A percentile compares a stretch with the other conserved stretches of the same genome.
Conservation (phyloP, 2,329 filamentous ascomycete species). For the Fusarium sp. region DNA sequence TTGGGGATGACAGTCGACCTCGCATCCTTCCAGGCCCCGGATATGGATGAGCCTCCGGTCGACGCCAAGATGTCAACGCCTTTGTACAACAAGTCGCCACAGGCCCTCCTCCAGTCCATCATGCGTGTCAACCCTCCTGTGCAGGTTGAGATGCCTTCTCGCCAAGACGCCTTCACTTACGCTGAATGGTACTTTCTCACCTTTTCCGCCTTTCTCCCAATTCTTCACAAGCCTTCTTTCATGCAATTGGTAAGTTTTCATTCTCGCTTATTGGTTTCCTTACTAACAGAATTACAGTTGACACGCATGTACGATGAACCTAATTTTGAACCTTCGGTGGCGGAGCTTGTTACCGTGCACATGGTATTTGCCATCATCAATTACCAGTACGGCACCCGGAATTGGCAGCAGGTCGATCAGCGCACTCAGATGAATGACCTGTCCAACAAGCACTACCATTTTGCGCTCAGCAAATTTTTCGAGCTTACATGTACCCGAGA, state of each 20-base stretch:
- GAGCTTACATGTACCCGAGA: slow-evolving; percentile 74
- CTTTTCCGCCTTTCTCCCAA: slow-evolving; percentile 78
- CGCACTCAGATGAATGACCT: slow-evolving; percentile 71
- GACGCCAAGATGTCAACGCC: slow-evolving; percentile 59
- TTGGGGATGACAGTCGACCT: slow-evolving; percentile 86
- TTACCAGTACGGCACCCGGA: slow-evolving; percentile 82
- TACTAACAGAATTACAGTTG: slow-evolving; percentile 60
- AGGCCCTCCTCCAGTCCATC: slow-evolving; percentile 76
- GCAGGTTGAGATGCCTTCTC: slow-evolving; percentile 73
- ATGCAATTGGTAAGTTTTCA: slow-evolving; percentile 71
- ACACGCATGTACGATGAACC: slow-evolving; percentile 79
- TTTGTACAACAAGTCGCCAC: slow-evolving; percentile 79
- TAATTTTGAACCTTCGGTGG: slow-evolving; percentile 71
- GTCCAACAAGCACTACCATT: slow-evolving; percentile 86
- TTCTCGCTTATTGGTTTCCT: neutral
- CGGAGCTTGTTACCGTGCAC: slow-evolving; percentile 80
- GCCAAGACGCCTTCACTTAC: slow-evolving; percentile 76
- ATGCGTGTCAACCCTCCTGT: slow-evolving; percentile 72
- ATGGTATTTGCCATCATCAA: slow-evolving; percentile 85
- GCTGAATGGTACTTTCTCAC: slow-evolving; percentile 83
- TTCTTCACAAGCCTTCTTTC: slow-evolving; percentile 84
- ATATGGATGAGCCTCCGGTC: slow-evolving; percentile 70
- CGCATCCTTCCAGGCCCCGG: slow-evolving; percentile 77
- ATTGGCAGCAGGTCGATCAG: slow-evolving; percentile 69
- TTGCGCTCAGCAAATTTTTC: slow-evolving; percentile 77